A percentile compares a stretch with the other conserved stretches of the same genome.
phyloP scores from a whole-genome alignment of 75 land plant genomes.

The Azolla pinnata region DNA sequence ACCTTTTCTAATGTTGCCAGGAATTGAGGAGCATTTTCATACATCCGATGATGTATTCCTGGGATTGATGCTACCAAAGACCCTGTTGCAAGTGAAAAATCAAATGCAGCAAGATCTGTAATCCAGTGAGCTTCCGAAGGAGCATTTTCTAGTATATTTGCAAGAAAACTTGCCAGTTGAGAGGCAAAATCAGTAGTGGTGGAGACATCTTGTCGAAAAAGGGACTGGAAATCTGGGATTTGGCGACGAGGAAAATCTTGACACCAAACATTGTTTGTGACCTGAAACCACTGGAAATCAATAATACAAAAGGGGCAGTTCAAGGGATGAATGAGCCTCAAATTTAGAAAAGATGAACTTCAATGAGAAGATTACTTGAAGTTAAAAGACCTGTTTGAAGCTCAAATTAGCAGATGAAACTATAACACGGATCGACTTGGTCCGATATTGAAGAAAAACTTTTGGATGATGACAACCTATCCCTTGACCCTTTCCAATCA shows the following conservation, averaged over 20 bases:
- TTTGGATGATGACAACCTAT: constrained; percentile 90
- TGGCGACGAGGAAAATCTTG: constrained; percentile 70
- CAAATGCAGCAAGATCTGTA: constrained; percentile 46
- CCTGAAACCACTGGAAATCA: constrained; percentile 54
- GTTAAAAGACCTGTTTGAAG: constrained; percentile 42
- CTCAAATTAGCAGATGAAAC: constrained; percentile 71
- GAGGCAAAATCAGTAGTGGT: constrained; percentile 53
- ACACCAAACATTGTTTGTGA: constrained; percentile 89
- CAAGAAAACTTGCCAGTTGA: constrained; percentile 63
- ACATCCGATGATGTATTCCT: constrained; percentile 36
- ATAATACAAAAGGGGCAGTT: constrained; percentile 8
- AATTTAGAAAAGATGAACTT: no score
- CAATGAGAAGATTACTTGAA: no score
- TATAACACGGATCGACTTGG: constrained; percentile 47
- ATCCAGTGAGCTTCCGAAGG: constrained; percentile 73
- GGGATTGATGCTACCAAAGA: constrained; percentile 66
- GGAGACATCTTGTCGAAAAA: constrained; percentile 22
- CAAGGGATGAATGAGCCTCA: no score
- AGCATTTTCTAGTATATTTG: constrained; percentile 51
- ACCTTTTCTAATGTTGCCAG: constrained; percentile 7
- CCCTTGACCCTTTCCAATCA: constrained; percentile 53
- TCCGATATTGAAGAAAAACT: constrained; percentile 46
- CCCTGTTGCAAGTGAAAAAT: constrained; percentile 43
- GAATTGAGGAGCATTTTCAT: constrained; percentile 3
- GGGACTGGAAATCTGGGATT: constrained; percentile 38